Evolutionary conservation across 2,329 filamentous ascomycete species (phyloP).

Genomic region (Stagonosporopsis rhizophila): DNA sequence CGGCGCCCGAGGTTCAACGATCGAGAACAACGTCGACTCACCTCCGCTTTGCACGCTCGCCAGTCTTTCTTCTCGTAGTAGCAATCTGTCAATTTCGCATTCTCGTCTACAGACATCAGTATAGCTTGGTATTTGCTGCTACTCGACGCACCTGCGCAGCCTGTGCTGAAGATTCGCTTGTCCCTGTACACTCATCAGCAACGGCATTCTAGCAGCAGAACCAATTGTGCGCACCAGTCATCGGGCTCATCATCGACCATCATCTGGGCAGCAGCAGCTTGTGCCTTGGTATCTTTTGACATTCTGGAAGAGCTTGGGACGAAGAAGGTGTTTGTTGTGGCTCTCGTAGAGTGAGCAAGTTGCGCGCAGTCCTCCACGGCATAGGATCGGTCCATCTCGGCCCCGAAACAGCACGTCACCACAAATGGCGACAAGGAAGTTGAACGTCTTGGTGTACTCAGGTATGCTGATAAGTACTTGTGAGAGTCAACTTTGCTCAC

Average conservation of each 20-base stretch:
- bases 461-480: too few species aligned
- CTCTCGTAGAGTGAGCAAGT: conserved; percentile 10
- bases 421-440: conserved; percentile 69
- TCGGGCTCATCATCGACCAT: conserved; percentile 87
- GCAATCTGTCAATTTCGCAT: conserved; percentile 90
- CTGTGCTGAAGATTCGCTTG: conserved; percentile 96
- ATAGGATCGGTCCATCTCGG: conserved; percentile 39
- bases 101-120: conserved; percentile 70
- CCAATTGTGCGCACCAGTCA: conserved; percentile 75
- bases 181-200: conserved; percentile 68
- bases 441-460: conserved; percentile 94
- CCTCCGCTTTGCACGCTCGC: conserved; percentile 86
- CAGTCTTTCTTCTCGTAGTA: conserved; percentile 97
- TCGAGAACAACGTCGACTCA: conserved; percentile 56
- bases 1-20: conserved; percentile 28
- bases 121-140: background rate
- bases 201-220: conserved; percentile 17
- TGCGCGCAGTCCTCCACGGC: conserved; percentile 23
- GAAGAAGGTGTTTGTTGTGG: conserved; percentile 10
- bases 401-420: conserved; percentile 35
- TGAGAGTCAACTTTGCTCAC: background rate
- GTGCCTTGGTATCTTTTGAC: conserved; percentile 63
- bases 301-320: conserved; percentile 47
- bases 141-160: conserved; percentile 74
- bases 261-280: conserved; percentile 42